Evolutionary conservation across 176 grass and related monocot species (phyloP).

Genomic region (Ensete glaucum): DNA sequence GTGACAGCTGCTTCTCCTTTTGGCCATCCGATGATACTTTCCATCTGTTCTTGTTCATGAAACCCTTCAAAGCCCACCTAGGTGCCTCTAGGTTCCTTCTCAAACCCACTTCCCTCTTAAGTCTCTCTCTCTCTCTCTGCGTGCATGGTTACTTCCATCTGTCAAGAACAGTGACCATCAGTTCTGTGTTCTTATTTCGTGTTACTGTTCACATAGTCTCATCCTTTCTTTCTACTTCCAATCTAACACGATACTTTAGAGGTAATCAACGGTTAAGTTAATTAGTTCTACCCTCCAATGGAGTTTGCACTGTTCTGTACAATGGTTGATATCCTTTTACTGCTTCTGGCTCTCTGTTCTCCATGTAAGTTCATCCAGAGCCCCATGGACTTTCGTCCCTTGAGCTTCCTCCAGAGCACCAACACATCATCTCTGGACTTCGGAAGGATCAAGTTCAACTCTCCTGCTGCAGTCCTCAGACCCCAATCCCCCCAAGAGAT

Average conservation of each 20-base stretch:
- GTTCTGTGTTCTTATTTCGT: no score
- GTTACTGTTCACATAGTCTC: no score
- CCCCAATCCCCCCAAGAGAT: slow-evolving; percentile 69
- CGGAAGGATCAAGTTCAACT: slow-evolving; percentile 67
- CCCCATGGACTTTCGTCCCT: slow-evolving; percentile 74
- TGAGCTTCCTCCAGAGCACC: slow-evolving; percentile 59
- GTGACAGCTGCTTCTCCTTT: background rate
- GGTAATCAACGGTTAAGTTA: background rate
- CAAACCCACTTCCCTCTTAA: no score
- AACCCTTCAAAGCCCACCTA: background rate
- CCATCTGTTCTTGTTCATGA: background rate
- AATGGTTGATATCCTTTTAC: slow-evolving; percentile 56
- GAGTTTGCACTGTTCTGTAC: slow-evolving; percentile 32
- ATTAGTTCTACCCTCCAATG: background rate
- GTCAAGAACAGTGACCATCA: no score
- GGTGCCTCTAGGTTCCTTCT: background rate
- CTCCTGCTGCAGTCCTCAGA: slow-evolving; percentile 59
- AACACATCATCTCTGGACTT: slow-evolving; percentile 61
- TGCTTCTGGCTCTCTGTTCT: slow-evolving; percentile 62
- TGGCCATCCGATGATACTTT: background rate
- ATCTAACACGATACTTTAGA: background rate
- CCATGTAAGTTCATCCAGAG: slow-evolving; percentile 93
- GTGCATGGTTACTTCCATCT: no score
- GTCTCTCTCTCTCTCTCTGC: no score
- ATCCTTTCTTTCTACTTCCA: background rate